A percentile compares a stretch with the other conserved stretches of the same genome.
Evolutionary conservation across 768 basidiomycete species (phyloP).

Genomic region (Psilocybe cubensis): DNA sequence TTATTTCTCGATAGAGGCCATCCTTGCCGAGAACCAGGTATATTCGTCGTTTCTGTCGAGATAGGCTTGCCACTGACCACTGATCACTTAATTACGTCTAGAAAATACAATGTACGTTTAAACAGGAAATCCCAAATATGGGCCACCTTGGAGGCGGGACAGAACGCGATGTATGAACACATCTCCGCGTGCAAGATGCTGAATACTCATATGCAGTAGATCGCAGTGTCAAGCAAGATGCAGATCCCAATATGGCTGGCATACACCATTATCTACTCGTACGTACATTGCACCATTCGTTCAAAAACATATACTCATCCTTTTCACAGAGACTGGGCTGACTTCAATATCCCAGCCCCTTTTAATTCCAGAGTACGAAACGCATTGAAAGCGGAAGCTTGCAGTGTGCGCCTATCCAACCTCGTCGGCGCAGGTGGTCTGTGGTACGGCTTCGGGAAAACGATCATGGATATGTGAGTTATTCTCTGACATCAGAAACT

Average conservation of each 20-base stretch:
- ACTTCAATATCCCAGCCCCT: constrained; percentile 81
- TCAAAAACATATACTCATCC: constrained; percentile 6
- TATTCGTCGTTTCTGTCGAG: constrained; percentile 4
- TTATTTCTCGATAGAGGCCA: constrained; percentile 91
- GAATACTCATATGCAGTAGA: constrained; percentile 47
- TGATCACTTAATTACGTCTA: constrained; percentile 28
- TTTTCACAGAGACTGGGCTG: constrained; percentile 76
- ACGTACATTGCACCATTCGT: background rate
- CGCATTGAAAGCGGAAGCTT: constrained; percentile 87
- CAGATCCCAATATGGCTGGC: constrained; percentile 93
- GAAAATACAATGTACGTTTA: constrained; percentile 96
- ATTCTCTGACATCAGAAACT: background rate
- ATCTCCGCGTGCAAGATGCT: background rate
- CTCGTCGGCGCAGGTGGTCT: constrained; percentile 86
- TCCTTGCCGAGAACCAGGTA: constrained; percentile 91
- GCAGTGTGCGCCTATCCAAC: constrained; percentile 79
- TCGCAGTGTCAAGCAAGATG: constrained; percentile 73
- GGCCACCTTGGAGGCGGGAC: constrained; percentile 89
- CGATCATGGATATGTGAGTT: constrained; percentile 77
- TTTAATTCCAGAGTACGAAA: constrained; percentile 80
- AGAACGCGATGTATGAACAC: constrained; percentile 72
- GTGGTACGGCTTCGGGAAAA: constrained; percentile 94
- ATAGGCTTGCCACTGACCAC: background rate
- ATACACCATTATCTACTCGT: constrained; percentile 85
- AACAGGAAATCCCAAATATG: constrained; percentile 80